Percentiles rank a stretch among this genome's conserved stretches.
Conservation (phyloP, 257 asterid species). For the Solanum raphanifolium region DNA sequence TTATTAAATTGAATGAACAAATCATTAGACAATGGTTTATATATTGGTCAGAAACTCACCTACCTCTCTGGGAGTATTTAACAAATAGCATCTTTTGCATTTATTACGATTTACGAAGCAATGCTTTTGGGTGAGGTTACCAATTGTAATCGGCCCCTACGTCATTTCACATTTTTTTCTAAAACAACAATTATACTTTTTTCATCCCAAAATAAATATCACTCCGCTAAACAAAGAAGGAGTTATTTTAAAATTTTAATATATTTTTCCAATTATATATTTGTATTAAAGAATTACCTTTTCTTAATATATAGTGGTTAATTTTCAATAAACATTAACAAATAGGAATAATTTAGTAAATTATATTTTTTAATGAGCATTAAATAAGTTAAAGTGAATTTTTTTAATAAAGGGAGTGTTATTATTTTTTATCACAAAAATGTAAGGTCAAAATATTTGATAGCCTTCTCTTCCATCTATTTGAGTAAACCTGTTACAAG, state of each 20-base stretch:
- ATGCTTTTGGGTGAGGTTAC: not conserved
- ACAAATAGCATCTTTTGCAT: not conserved
- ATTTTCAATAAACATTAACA: not conserved
- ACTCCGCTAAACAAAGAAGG: not conserved
- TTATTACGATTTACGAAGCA: not conserved
- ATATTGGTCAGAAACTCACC: not conserved
- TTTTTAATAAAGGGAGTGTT: no score
- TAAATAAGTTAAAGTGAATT: no score
- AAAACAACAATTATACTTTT: not conserved
- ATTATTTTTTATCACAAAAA: no score
- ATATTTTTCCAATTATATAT: no score
- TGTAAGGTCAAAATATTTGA: no score
- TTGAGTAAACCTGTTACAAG: no score
- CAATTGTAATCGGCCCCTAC: not conserved
- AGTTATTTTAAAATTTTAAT: no score
- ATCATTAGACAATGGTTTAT: not conserved
- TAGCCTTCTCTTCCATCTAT: no score
- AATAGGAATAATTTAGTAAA: no score
- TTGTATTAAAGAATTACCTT: no score
- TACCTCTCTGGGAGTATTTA: not conserved
- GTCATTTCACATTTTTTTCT: not conserved
- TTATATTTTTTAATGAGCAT: no score
- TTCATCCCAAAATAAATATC: not conserved
- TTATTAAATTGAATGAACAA: not conserved
- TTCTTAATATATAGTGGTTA: no score